phyloP scores from a whole-genome alignment of 345 rosid genomes.

The Triadica sebifera region DNA sequence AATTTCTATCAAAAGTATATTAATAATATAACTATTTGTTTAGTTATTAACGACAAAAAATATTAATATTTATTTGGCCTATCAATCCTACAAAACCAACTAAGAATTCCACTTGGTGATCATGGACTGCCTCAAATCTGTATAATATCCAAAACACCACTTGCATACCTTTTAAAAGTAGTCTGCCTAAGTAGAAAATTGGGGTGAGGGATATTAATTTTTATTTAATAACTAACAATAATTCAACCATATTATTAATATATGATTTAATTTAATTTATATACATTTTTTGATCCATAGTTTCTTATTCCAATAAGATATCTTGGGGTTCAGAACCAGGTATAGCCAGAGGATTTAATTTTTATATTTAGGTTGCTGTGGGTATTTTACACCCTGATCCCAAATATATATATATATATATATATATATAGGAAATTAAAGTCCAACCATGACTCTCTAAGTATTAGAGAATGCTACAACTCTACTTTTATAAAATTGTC shows the following conservation, averaged over 20 bases:
- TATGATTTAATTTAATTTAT: too few relatives aligned
- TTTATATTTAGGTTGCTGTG: too few relatives aligned
- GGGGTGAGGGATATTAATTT: constrained; percentile 20
- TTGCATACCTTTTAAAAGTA: constrained; percentile 34
- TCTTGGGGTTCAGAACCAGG: constrained; percentile 14
- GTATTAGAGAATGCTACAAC: too few relatives aligned
- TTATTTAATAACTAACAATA: constrained; percentile 10
- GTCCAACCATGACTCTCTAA: too few relatives aligned
- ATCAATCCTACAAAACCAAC: constrained; percentile 32
- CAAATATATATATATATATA: too few relatives aligned
- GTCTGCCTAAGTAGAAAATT: constrained; percentile 25
- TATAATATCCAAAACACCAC: constrained; percentile 28
- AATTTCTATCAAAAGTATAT: too few relatives aligned
- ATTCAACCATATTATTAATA: constrained; percentile 2
- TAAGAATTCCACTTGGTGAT: constrained; percentile 48
- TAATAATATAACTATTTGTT: neutral
- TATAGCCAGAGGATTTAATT: too few relatives aligned
- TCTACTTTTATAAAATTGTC: too few relatives aligned
- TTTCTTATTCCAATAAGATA: constrained; percentile 27
- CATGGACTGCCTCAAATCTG: neutral
- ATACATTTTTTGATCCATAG: neutral
- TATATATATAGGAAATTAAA: too few relatives aligned
- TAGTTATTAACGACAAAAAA: neutral
- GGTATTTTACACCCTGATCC: too few relatives aligned
- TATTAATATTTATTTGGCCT: constrained; percentile 1